Evolutionary conservation across 1,284 basidiomycete genomes (phyloP), one percentile per base, ranked within the genome.

Genomic region (Ustilago tritici): DNA sequence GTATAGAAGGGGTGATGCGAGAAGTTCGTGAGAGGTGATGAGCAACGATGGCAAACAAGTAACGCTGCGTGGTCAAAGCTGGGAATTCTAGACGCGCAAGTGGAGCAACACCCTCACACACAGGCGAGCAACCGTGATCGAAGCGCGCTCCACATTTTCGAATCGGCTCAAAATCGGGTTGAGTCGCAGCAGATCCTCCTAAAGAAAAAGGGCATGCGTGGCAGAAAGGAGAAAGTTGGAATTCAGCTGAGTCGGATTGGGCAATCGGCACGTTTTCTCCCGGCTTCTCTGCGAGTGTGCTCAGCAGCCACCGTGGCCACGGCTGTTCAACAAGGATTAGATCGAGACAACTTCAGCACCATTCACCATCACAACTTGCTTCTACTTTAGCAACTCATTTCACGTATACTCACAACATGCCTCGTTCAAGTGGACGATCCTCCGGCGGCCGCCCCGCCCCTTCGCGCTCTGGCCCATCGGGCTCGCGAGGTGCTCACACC

Each of bases 401-500:
- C 49, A 57, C 10, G 31, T 35, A 19, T 17, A 19, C 34, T 43
- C 60, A 80, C 10, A 35, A 85, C 3, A 28, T 85, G 84, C 83
- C 84, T 73, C 83, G 84, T 61, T 83, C 82, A 54, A 76, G 73
- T 23, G 47, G 47, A 59, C 65, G 74, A 65, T 76, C 74, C 6
- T 76, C 77, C 54, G 79, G 82, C 34, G 65, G 76, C 15, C 82
- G 82, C 49, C 77, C 82, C 6, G 80, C 81, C 8, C 84, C 84
- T 15, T 60, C 76, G 17, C 82, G 83, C 62, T 71, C 80, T 4
- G 80, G 80, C 7, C 84, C 84, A 8, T 62, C 76, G 17, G 82
- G 83, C 58, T 71, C 80, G 41, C 81, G 84, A 28, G 82, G 84
- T 43, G 80, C 81, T 36, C 82, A 83, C 71, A 84, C 84, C 56